phyloP scores from a whole-genome alignment of 495 filamentous ascomycete species.

The Hypomontagnella submonticulosa region DNA sequence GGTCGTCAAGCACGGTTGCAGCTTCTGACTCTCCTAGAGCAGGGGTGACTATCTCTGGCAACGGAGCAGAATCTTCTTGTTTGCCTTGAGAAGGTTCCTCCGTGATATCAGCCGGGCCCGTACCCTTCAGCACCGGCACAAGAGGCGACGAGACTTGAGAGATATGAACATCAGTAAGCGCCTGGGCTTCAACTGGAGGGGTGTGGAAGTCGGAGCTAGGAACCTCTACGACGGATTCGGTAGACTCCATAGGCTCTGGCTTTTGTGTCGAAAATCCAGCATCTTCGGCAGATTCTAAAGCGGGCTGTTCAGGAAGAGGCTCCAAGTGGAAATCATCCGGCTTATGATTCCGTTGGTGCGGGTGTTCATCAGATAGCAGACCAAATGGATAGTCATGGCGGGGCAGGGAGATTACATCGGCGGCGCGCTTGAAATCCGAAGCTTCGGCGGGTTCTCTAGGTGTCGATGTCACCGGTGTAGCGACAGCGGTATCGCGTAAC shows the following conservation, averaged over 20 bases:
- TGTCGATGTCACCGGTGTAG: not conserved
- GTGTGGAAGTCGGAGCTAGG: slow-evolving; percentile 49
- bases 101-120: not conserved
- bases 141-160: slow-evolving; percentile 22
- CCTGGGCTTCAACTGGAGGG: slow-evolving; percentile 41
- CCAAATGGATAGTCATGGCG: not conserved
- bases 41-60: slow-evolving; percentile 22
- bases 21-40: slow-evolving; percentile 40
- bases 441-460: not conserved
- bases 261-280: slow-evolving; percentile 18
- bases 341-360: slow-evolving; percentile 8
- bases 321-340: slow-evolving; percentile 22
- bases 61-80: slow-evolving; percentile 9
- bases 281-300: slow-evolving; percentile 18
- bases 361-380: slow-evolving; percentile 6
- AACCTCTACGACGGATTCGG: slow-evolving; percentile 34
- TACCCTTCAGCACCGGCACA: slow-evolving; percentile 3
- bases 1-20: slow-evolving; percentile 40
- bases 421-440: not conserved
- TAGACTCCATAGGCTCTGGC: slow-evolving; percentile 37
- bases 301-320: slow-evolving; percentile 28
- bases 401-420: not conserved
- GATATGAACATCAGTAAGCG: slow-evolving; percentile 34
- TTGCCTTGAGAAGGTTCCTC: slow-evolving; percentile 9
- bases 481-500: slow-evolving; percentile 13